These are phyloP conservation scores for Madurella mycetomatis DNA, from an alignment of 2,329 filamentous ascomycete genomes.

Conservation along the genomic window DNA sequence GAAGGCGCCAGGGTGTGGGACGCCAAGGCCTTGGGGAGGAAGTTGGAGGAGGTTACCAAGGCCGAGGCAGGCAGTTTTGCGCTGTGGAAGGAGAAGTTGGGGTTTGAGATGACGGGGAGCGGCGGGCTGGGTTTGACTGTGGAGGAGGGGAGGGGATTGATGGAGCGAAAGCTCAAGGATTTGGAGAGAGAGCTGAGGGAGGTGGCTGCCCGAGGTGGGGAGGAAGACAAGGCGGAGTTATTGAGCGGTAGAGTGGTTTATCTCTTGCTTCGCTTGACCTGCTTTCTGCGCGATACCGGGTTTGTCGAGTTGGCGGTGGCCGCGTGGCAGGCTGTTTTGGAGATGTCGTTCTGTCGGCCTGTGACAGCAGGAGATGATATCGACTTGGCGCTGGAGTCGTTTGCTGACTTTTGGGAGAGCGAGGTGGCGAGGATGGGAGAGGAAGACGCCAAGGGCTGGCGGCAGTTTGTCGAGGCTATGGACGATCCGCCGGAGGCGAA, in stretches of 20 bases:
- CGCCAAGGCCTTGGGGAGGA: slow-evolving; percentile 51
- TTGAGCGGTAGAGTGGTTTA: slow-evolving; percentile 53
- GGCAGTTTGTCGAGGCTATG: slow-evolving; percentile 39
- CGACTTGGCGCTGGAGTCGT: slow-evolving; percentile 36
- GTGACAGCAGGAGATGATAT: slow-evolving; percentile 25
- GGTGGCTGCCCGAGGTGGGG: slow-evolving; percentile 10
- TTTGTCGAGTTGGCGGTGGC: slow-evolving; percentile 73
- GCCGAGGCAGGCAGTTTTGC: slow-evolving; percentile 52
- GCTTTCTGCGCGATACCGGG: slow-evolving; percentile 70
- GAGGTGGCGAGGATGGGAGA: slow-evolving; percentile 79
- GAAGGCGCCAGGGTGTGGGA: slow-evolving; percentile 76
- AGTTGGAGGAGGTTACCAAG: slow-evolving; percentile 57
- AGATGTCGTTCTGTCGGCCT: slow-evolving; percentile 63
- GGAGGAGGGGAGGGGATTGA: slow-evolving; percentile 53
- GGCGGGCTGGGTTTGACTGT: slow-evolving; percentile 55
- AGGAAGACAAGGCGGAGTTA: slow-evolving; percentile 10
- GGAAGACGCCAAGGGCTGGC: slow-evolving; percentile 65
- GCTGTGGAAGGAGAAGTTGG: slow-evolving; percentile 70
- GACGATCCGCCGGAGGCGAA: slow-evolving; percentile 41
- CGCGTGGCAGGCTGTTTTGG: slow-evolving; percentile 78
- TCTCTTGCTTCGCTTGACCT: slow-evolving; percentile 68
- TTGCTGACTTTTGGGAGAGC: slow-evolving; percentile 81
- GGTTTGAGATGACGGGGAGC: slow-evolving; percentile 67
- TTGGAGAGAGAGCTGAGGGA: slow-evolving; percentile 1
- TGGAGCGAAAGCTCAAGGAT: slow-evolving; percentile 20